A percentile compares a stretch with the other conserved stretches of the same genome.
Conservation (phyloP, 352 stramenopile species). For the Globisporangium polare region DNA sequence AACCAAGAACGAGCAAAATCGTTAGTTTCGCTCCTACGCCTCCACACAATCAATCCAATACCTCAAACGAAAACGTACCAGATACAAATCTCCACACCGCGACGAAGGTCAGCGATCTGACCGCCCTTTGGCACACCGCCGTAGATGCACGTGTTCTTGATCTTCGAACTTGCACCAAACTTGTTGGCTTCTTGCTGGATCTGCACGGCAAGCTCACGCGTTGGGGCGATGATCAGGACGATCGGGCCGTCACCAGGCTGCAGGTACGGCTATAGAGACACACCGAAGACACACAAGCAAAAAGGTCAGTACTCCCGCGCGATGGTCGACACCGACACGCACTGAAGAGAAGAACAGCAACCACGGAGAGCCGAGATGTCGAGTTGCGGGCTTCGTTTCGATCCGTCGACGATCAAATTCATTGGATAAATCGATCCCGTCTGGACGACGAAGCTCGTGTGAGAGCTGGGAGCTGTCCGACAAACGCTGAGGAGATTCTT, state of each 20-base stretch:
- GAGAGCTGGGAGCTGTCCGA: slow-evolving; percentile 12
- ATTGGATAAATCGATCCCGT: slow-evolving; percentile 8
- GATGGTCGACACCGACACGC: slow-evolving; percentile 5
- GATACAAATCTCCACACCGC: slow-evolving; percentile 84
- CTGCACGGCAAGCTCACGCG: slow-evolving; percentile 98
- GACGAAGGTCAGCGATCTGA: slow-evolving; percentile 85
- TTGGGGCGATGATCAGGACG: slow-evolving; percentile 97
- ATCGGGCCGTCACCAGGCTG: slow-evolving; percentile 99
- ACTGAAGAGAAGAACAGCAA: slow-evolving; percentile 29
- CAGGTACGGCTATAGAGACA: slow-evolving; percentile 65
- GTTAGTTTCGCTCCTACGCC: too few species aligned
- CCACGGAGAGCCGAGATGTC: slow-evolving; percentile 33
- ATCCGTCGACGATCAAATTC: slow-evolving; percentile 8
- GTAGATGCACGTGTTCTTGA: slow-evolving; percentile 99
- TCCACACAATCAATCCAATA: too few species aligned
- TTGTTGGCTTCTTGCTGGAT: slow-evolving; percentile 99
- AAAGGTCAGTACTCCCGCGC: slow-evolving; percentile 29
- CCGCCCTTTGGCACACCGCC: slow-evolving; percentile 95
- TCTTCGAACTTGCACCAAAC: slow-evolving; percentile 96
- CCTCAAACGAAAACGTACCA: too few species aligned
- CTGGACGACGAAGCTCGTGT: slow-evolving; percentile 13
- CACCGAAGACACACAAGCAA: slow-evolving; percentile 20
- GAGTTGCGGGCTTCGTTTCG: slow-evolving; percentile 36
- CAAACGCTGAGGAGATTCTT: slow-evolving; percentile 9
- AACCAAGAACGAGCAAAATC: neutral